Percentiles rank a stretch among this genome's conserved stretches.
Evolutionary conservation across 148 eudicot genomes (phyloP).

Genomic region (Chenopodium album): DNA sequence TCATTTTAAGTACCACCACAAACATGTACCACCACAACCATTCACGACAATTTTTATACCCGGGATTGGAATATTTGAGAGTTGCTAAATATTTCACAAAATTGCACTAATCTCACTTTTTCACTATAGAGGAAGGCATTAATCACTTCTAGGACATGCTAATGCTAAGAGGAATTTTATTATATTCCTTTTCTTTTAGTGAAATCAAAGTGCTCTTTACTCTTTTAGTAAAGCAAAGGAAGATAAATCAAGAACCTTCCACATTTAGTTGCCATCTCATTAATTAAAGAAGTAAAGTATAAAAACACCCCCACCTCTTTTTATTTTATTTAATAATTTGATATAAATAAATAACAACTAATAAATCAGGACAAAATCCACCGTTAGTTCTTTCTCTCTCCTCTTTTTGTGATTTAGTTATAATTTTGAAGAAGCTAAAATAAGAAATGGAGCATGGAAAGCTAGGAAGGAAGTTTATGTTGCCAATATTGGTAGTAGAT

Average conservation of each 20-base stretch:
- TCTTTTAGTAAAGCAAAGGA: constrained; percentile 16
- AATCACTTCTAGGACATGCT: neutral
- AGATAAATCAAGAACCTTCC: constrained; percentile 27
- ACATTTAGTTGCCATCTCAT: constrained; percentile 5
- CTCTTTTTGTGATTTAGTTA: neutral
- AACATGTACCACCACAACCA: too few species aligned
- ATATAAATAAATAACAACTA: neutral
- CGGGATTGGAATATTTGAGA: too few species aligned
- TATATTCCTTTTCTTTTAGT: neutral
- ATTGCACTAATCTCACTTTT: neutral
- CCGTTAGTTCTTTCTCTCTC: neutral
- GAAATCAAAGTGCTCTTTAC: neutral
- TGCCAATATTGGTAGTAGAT: constrained; percentile 46
- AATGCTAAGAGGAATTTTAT: neutral
- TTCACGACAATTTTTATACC: too few species aligned
- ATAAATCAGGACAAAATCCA: neutral
- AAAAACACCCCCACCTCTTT: neutral
- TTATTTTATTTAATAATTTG: neutral
- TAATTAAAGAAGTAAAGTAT: neutral
- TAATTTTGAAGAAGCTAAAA: neutral
- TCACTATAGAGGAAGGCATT: neutral
- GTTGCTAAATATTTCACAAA: neutral
- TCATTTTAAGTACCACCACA: too few species aligned
- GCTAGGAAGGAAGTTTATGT: constrained; percentile 52
- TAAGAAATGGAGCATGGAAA: constrained; percentile 46